Conservation (phyloP, 257 asterid species). For the Vinca minor region DNA sequence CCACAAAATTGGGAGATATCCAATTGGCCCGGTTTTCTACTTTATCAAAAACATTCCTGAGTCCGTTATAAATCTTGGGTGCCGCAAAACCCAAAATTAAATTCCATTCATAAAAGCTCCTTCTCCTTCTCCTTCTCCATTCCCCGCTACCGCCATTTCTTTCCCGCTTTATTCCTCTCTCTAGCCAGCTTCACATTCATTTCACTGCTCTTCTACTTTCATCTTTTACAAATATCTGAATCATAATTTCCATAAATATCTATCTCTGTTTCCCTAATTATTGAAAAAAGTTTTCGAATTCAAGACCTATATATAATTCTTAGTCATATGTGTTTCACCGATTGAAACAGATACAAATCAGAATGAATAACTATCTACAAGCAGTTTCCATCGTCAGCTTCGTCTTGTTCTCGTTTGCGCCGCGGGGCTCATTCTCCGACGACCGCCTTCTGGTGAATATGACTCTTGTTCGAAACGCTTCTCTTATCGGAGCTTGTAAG, state of each 20-base stretch:
- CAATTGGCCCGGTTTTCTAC: not conserved
- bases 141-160: not conserved
- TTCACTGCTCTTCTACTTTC: not conserved
- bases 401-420: slow-evolving; percentile 6
- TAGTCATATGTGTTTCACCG: too few species aligned
- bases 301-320: too few species aligned
- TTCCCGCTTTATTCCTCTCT: not conserved
- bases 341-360: too few species aligned
- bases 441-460: slow-evolving; percentile 21
- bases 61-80: too few species aligned
- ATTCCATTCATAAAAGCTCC: not conserved
- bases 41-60: slow-evolving; percentile 2
- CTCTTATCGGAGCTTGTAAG: slow-evolving; percentile 19
- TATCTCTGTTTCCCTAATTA: too few species aligned
- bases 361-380: not conserved
- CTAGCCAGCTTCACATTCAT: not conserved
- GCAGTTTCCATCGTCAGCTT: slow-evolving; percentile 7
- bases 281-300: too few species aligned
- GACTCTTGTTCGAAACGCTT: slow-evolving; percentile 26
- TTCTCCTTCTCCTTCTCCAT: too few species aligned
- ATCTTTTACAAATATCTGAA: not conserved
- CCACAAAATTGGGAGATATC: too few species aligned
- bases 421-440: slow-evolving; percentile 5
- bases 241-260: not conserved
- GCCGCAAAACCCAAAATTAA: not conserved